These are phyloP conservation scores for Komagataella pastoris DNA, from an alignment of 805 yeast genomes.

Conservation along the genomic window DNA sequence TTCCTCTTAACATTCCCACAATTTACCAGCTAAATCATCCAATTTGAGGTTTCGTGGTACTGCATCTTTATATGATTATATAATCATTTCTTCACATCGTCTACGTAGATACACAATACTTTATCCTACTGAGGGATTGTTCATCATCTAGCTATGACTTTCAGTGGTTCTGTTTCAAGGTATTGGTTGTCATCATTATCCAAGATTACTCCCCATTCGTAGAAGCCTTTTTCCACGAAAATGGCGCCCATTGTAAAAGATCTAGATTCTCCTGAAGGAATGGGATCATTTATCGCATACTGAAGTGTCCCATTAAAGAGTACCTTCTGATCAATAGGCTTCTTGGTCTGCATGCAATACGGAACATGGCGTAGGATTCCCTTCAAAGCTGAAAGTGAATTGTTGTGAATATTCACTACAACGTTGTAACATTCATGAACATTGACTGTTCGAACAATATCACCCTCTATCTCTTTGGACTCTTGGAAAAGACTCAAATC, in stretches of 20 bases:
- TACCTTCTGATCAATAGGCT: constrained; percentile 40
- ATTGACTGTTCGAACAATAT: constrained; percentile 17
- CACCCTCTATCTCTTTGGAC: constrained; percentile 4
- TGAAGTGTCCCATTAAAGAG: constrained; percentile 67
- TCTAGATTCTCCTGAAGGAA: constrained; percentile 27
- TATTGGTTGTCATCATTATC: constrained; percentile 24
- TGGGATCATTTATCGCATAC: constrained; percentile 26
- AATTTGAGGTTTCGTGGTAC: background rate
- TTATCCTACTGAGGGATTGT: no score
- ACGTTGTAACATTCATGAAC: constrained; percentile 39
- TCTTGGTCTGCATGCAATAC: constrained; percentile 11
- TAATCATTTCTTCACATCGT: background rate
- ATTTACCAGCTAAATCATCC: background rate
- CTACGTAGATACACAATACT: background rate
- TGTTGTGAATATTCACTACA: constrained; percentile 35
- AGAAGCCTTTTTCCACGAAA: constrained; percentile 65
- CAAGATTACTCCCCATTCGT: constrained; percentile 63
- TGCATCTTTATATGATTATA: background rate
- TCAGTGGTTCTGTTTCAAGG: background rate
- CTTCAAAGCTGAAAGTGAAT: constrained; percentile 22
- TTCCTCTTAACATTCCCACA: background rate
- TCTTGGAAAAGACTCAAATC: constrained; percentile 16
- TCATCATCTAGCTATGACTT: background rate
- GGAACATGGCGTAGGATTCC: constrained; percentile 57
- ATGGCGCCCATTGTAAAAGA: constrained; percentile 41